Percentiles rank a stretch among this genome's conserved stretches.
Conservation (phyloP, 1,284 basidiomycete species). For the Microbotryum saponariae region DNA sequence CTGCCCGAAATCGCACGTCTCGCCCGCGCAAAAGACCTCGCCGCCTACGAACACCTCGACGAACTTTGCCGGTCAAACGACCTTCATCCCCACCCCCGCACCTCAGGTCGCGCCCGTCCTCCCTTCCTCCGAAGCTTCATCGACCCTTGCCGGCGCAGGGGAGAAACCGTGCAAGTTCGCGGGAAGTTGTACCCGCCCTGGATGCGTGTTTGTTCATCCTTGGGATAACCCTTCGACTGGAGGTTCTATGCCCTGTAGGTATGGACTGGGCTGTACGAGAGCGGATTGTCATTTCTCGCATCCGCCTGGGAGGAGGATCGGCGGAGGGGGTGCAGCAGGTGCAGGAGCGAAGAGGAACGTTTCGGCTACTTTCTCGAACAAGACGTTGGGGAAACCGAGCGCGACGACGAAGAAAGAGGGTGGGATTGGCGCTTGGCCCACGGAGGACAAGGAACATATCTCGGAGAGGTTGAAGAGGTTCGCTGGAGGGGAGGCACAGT, state of each 20-base stretch:
- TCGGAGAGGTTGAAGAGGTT: conserved; percentile 32
- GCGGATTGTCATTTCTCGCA: conserved; percentile 67
- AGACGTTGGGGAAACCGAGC: neutral
- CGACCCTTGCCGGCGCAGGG: conserved; percentile 36
- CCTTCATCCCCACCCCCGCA: neutral
- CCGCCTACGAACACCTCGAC: neutral
- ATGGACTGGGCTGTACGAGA: conserved; percentile 67
- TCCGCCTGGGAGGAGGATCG: conserved; percentile 47
- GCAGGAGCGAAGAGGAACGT: conserved; percentile 1
- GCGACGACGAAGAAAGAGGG: neutral
- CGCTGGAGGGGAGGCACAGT: conserved; percentile 3
- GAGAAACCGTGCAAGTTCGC: conserved; percentile 61
- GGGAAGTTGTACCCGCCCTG: conserved; percentile 60
- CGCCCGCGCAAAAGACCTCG: conserved; percentile 30
- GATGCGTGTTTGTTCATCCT: conserved; percentile 63
- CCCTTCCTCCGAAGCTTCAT: conserved; percentile 33
- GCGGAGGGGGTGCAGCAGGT: conserved; percentile 6
- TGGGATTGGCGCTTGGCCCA: conserved; percentile 25
- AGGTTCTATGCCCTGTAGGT: conserved; percentile 52
- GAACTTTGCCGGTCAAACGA: neutral
- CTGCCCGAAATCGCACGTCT: conserved; percentile 36
- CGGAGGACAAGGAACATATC: conserved; percentile 28
- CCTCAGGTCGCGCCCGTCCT: conserved; percentile 4
- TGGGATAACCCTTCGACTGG: conserved; percentile 30
- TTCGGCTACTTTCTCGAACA: conserved; percentile 15